Evolutionary conservation across 2,329 filamentous ascomycete species (phyloP).

Genomic region (Colletotrichum shisoi): DNA sequence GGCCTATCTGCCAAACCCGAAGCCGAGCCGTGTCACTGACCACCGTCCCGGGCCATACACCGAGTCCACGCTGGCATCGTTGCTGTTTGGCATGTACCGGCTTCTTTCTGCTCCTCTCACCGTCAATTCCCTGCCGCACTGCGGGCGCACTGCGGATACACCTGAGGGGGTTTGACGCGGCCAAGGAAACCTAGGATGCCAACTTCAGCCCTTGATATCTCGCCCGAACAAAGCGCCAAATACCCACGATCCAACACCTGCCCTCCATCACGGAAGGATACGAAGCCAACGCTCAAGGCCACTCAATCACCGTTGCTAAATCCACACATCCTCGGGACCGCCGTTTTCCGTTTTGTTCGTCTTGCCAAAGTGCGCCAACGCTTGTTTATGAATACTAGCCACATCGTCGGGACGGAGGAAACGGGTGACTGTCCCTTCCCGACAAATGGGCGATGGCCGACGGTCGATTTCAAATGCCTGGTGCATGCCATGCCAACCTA

Average conservation of each 20-base stretch:
- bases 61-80: constrained; percentile 4
- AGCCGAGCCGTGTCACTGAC: constrained; percentile 7
- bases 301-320: not conserved
- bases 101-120: not conserved
- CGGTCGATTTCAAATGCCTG: not conserved
- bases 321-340: not conserved
- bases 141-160: not conserved
- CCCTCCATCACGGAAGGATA: not conserved
- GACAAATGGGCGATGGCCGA: constrained; percentile 12
- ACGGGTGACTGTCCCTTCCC: constrained; percentile 12
- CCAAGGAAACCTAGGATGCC: not conserved
- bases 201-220: not conserved
- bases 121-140: constrained; percentile 2
- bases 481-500: not conserved
- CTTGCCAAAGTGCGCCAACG: constrained; percentile 9
- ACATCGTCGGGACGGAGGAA: not conserved
- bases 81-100: constrained; percentile 5
- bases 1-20: constrained; percentile 1
- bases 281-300: not conserved
- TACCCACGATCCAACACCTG: constrained; percentile 1
- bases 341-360: not conserved
- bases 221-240: constrained; percentile 19
- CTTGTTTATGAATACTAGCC: not conserved
- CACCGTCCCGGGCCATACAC: constrained; percentile 3
- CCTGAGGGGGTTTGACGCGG: constrained; percentile 1